Conservation (phyloP, 2,329 filamentous ascomycete species). For the Talaromyces rugulosus region DNA sequence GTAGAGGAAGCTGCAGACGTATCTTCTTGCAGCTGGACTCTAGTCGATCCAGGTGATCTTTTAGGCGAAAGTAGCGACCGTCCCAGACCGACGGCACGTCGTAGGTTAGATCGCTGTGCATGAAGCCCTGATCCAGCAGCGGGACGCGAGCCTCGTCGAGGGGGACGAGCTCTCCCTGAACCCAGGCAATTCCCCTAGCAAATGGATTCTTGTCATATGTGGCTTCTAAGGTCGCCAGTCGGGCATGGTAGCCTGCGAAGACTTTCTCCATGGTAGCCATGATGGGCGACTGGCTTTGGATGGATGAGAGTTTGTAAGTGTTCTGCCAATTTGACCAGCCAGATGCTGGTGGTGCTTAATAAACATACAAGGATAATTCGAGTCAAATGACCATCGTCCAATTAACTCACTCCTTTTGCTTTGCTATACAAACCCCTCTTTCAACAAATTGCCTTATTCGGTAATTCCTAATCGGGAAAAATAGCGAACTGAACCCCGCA, state of each 20-base stretch:
- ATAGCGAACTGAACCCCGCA: neutral
- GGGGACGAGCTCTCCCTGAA: slow-evolving; percentile 42
- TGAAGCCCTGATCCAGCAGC: slow-evolving; percentile 49
- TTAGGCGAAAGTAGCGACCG: slow-evolving; percentile 49
- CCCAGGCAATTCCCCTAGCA: slow-evolving; percentile 46
- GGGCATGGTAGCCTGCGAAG: slow-evolving; percentile 35
- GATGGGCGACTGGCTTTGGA: slow-evolving; percentile 13
- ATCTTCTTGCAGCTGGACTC: slow-evolving; percentile 45
- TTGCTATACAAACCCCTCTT: neutral
- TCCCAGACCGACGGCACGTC: slow-evolving; percentile 52
- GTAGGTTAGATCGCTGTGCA: slow-evolving; percentile 51
- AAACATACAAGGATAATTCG: neutral
- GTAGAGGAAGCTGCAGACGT: slow-evolving; percentile 41
- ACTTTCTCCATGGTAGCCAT: slow-evolving; percentile 46
- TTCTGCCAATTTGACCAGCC: neutral
- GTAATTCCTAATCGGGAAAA: neutral
- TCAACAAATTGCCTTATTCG: neutral
- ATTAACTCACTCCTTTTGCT: neutral
- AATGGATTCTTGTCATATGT: slow-evolving; percentile 33
- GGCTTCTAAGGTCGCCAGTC: slow-evolving; percentile 26
- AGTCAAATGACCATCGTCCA: too few species aligned
- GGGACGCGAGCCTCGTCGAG: slow-evolving; percentile 48
- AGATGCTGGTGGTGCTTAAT: neutral
- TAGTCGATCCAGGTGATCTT: slow-evolving; percentile 46
- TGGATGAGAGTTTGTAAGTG: neutral